These are phyloP conservation scores for Orychophragmus violaceus DNA, from an alignment of 345 rosid species.

Conservation along the genomic window DNA sequence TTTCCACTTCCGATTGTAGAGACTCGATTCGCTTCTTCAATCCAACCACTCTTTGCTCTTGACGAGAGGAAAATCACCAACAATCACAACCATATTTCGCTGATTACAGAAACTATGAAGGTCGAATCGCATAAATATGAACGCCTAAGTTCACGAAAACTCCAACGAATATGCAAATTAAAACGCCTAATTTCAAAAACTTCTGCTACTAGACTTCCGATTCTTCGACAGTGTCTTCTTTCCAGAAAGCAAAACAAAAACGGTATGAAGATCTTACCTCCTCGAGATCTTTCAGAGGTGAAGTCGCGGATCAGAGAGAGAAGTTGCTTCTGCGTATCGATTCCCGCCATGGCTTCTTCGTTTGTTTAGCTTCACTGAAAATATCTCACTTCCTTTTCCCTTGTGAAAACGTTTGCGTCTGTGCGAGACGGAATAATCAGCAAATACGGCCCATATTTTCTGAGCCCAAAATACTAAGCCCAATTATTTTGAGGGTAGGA, in stretches of 20 bases:
- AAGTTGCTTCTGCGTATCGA: conserved; percentile 53
- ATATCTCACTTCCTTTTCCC: neutral
- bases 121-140: neutral
- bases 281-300: conserved; percentile 63
- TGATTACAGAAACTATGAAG: neutral
- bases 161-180: neutral
- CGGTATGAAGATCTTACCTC: conserved; percentile 37
- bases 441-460: neutral
- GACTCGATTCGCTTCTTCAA: conserved; percentile 47
- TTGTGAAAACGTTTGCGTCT: neutral
- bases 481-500: neutral
- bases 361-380: no score
- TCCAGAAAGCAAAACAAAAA: conserved; percentile 1
- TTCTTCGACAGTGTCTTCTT: neutral
- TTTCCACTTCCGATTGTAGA: conserved; percentile 43
- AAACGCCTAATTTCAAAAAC: no score
- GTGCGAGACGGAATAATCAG: neutral
- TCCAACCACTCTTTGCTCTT: conserved; percentile 57
- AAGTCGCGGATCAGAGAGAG: conserved; percentile 58
- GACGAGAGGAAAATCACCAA: neutral
- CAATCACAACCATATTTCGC: neutral
- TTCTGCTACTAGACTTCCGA: no score
- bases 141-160: neutral
- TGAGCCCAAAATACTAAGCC: neutral
- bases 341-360: conserved; percentile 58